These are phyloP conservation scores for Durotheca rogersii DNA, from an alignment of 495 filamentous ascomycete genomes.

Conservation along the genomic window DNA sequence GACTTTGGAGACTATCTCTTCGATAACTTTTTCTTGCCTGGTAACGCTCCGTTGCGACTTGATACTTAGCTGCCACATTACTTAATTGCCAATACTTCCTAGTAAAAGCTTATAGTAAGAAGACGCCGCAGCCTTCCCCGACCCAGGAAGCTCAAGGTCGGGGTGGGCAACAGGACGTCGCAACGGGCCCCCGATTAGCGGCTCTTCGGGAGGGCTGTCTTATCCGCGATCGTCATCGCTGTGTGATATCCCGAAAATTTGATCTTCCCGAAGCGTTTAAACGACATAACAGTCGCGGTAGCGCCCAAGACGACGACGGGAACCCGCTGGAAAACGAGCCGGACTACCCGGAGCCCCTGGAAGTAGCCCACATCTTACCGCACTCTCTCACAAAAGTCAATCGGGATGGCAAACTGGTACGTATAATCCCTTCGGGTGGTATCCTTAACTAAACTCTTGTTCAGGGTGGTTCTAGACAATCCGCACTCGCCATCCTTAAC, in stretches of 20 bases:
- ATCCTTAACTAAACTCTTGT: conserved; percentile 5
- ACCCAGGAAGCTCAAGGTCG: conserved; percentile 18
- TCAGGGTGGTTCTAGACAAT: conserved; percentile 9
- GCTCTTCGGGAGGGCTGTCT: conserved; percentile 27
- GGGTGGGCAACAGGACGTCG: conserved; percentile 16
- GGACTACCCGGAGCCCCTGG: neutral
- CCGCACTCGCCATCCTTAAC: conserved; percentile 4
- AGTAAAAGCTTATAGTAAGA: conserved; percentile 9
- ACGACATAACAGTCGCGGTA: neutral
- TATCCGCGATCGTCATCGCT: conserved; percentile 30
- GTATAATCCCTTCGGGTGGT: neutral
- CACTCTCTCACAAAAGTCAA: conserved; percentile 5
- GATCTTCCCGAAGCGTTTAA: conserved; percentile 25
- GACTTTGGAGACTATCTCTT: conserved; percentile 29
- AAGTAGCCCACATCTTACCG: conserved; percentile 6
- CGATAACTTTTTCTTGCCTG: conserved; percentile 28
- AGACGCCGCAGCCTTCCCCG: conserved; percentile 19
- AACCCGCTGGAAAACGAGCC: conserved; percentile 4
- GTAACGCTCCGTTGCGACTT: conserved; percentile 9
- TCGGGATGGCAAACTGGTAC: conserved; percentile 1
- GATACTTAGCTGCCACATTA: conserved; percentile 3
- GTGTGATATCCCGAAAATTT: conserved; percentile 31
- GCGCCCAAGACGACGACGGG: conserved; percentile 1
- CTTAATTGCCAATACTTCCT: conserved; percentile 9
- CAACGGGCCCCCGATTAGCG: conserved; percentile 25